Conservation (phyloP, 768 basidiomycete species). For the Boletus rex-veris region DNA sequence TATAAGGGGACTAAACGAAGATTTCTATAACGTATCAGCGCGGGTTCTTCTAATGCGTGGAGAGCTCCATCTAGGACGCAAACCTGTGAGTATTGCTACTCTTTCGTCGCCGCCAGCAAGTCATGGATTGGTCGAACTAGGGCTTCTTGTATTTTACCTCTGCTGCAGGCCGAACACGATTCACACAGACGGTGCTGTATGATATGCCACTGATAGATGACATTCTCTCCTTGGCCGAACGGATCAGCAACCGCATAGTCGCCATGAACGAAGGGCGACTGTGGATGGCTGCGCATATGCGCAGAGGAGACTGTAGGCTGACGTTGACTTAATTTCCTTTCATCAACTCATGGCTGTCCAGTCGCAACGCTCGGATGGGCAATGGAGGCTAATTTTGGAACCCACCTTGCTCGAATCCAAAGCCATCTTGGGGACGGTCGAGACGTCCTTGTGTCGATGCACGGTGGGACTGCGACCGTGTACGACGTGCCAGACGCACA, state of each 20-base stretch:
- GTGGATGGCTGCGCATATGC: slow-evolving; percentile 47
- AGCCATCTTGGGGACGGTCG: slow-evolving; percentile 20
- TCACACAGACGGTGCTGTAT: slow-evolving; percentile 32
- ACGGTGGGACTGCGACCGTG: slow-evolving; percentile 9
- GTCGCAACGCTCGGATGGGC: slow-evolving; percentile 32
- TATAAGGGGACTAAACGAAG: slow-evolving; percentile 39
- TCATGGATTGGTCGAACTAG: slow-evolving; percentile 14
- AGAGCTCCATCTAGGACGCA: slow-evolving; percentile 36
- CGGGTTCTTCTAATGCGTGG: slow-evolving; percentile 41
- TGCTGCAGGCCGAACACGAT: slow-evolving; percentile 22
- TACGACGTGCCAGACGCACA: slow-evolving; percentile 24
- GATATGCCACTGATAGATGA: slow-evolving; percentile 24
- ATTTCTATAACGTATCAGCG: slow-evolving; percentile 31
- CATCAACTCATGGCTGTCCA: slow-evolving; percentile 3
- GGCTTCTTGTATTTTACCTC: slow-evolving; percentile 36
- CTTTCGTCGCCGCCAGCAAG: neutral
- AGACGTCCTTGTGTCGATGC: slow-evolving; percentile 16
- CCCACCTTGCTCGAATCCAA: slow-evolving; percentile 35
- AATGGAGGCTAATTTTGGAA: slow-evolving; percentile 31
- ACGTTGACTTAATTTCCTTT: neutral
- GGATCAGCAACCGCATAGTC: slow-evolving; percentile 32
- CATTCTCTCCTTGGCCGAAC: slow-evolving; percentile 29
- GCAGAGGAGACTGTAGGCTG: slow-evolving; percentile 41
- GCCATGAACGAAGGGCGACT: slow-evolving; percentile 28
- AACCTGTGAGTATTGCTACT: slow-evolving; percentile 31